phyloP scores from a whole-genome alignment of 176 grass and related monocot species.

The Areca catechu region DNA sequence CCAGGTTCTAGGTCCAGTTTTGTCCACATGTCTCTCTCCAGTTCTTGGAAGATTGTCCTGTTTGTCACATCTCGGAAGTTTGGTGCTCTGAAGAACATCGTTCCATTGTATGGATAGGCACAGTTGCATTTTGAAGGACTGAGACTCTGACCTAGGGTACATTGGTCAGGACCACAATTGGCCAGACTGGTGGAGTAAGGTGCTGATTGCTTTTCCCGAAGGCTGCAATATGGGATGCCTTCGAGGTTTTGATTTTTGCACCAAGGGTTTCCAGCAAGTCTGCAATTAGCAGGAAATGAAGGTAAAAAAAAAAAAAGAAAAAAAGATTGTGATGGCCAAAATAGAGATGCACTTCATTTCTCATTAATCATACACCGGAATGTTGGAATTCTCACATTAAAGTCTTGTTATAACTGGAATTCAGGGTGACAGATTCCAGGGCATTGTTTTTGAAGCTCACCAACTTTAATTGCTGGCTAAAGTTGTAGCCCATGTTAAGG shows the following conservation, averaged over 20 bases:
- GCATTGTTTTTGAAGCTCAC: slow-evolving; percentile 78
- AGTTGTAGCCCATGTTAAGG: slow-evolving; percentile 42
- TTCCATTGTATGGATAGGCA: slow-evolving; percentile 67
- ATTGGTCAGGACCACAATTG: slow-evolving; percentile 40
- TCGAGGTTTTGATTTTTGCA: too few species aligned
- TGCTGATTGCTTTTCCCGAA: slow-evolving; percentile 5
- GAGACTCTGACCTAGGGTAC: slow-evolving; percentile 47
- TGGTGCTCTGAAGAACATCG: slow-evolving; percentile 68
- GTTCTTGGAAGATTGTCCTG: slow-evolving; percentile 53
- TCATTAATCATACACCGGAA: too few species aligned
- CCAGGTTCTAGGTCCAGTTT: slow-evolving; percentile 58
- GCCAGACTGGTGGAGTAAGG: slow-evolving; percentile 69
- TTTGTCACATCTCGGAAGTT: slow-evolving; percentile 58
- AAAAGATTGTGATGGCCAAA: too few species aligned
- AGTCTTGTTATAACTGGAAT: slow-evolving; percentile 45
- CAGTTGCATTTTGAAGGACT: slow-evolving; percentile 86
- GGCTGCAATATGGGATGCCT: slow-evolving; percentile 49
- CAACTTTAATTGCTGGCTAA: slow-evolving; percentile 56
- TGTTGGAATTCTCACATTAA: slow-evolving; percentile 45
- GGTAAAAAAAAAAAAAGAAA: not conserved
- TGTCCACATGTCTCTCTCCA: slow-evolving; percentile 63
- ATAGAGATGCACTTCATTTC: too few species aligned
- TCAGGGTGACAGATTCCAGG: slow-evolving; percentile 21
- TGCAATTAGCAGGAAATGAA: slow-evolving; percentile 13
- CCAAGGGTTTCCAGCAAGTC: slow-evolving; percentile 80